Conservation (phyloP, 1,139 yeast species). For the Hyphopichia burtonii region DNA sequence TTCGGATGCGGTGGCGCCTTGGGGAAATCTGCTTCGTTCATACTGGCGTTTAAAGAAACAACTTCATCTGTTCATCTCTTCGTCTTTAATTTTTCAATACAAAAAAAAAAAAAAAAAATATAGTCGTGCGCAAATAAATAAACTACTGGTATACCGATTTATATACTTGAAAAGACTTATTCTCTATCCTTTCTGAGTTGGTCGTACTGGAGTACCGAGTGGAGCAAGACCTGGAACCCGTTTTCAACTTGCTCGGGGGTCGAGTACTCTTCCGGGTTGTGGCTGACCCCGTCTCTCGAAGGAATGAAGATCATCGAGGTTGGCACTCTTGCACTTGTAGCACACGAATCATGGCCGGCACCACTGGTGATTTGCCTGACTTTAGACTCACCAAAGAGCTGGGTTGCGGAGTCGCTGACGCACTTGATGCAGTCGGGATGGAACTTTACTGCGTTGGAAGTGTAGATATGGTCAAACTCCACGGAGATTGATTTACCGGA, state of each 20-base stretch:
- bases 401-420: constrained; percentile 51
- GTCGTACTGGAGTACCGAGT: constrained; percentile 60
- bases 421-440: constrained; percentile 48
- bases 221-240: constrained; percentile 59
- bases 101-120: not conserved
- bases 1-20: constrained; percentile 21
- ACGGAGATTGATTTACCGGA: constrained; percentile 20
- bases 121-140: not conserved
- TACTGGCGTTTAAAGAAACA: not conserved
- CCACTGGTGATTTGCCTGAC: constrained; percentile 57
- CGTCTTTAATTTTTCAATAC: not conserved
- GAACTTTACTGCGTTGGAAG: constrained; percentile 59
- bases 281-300: constrained; percentile 67
- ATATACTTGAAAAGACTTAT: not conserved
- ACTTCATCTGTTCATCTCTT: not conserved
- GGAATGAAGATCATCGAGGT: constrained; percentile 78
- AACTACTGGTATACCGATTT: too few species aligned
- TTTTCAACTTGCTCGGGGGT: constrained; percentile 60
- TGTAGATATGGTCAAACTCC: constrained; percentile 39
- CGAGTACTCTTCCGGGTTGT: constrained; percentile 65
- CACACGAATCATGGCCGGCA: constrained; percentile 74
- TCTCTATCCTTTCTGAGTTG: constrained; percentile 8
- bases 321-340: constrained; percentile 55
- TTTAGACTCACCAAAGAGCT: constrained; percentile 43
- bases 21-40: constrained; percentile 14